Evolutionary conservation across 805 yeast genomes (phyloP).

Genomic region (Vanderwaltozyma verrucispora): DNA sequence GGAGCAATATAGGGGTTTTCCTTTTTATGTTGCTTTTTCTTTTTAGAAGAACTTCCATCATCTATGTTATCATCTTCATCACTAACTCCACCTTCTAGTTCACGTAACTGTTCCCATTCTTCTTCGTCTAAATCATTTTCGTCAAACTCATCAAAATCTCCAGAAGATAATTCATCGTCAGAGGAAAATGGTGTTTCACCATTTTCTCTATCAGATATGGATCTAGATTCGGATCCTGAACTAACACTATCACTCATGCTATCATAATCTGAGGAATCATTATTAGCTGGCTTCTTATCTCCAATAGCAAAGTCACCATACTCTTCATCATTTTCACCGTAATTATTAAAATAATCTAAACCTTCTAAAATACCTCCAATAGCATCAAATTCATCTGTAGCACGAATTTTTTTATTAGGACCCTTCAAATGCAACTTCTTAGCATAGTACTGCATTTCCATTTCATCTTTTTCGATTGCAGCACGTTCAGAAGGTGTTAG

Average conservation of each 20-base stretch:
- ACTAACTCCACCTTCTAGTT: slow-evolving; percentile 17
- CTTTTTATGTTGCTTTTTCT: slow-evolving; percentile 18
- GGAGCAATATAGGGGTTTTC: slow-evolving; percentile 79
- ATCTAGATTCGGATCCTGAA: slow-evolving; percentile 18
- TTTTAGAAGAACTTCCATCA: slow-evolving; percentile 26
- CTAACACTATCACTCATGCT: slow-evolving; percentile 9
- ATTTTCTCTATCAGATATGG: slow-evolving; percentile 15
- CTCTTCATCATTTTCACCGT: slow-evolving; percentile 25
- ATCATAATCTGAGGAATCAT: slow-evolving; percentile 23
- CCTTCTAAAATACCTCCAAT: slow-evolving; percentile 80
- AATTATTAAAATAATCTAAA: slow-evolving; percentile 32
- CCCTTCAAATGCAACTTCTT: slow-evolving; percentile 65
- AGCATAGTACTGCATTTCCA: slow-evolving; percentile 74
- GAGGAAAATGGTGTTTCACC: slow-evolving; percentile 29
- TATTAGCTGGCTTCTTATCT: slow-evolving; percentile 9
- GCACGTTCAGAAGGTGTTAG: slow-evolving; percentile 38
- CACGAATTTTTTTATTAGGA: slow-evolving; percentile 36
- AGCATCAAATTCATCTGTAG: slow-evolving; percentile 56
- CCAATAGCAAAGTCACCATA: slow-evolving; percentile 21
- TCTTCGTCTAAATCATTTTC: slow-evolving; percentile 31
- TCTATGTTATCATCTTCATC: slow-evolving; percentile 21
- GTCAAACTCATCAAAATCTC: slow-evolving; percentile 35
- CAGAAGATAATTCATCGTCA: slow-evolving; percentile 34
- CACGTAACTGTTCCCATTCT: slow-evolving; percentile 25
- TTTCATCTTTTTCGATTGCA: slow-evolving; percentile 50